Conservation (phyloP, 75 land plant genomes). For the Pseudotsuga menziesii region DNA sequence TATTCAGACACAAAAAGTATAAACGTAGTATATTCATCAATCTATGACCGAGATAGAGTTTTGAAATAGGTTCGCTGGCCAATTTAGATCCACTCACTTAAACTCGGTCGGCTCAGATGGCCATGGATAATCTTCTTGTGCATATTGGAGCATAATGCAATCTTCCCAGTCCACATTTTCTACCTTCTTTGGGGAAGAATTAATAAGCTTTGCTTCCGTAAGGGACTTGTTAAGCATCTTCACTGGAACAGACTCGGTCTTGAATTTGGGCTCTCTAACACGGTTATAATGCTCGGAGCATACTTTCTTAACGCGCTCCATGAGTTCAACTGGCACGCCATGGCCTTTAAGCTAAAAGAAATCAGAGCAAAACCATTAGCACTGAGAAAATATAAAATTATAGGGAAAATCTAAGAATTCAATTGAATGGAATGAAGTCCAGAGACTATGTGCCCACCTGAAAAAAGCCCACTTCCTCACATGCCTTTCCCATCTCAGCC, state of each 20-base stretch:
- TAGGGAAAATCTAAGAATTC: too few relatives aligned
- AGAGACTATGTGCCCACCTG: too few relatives aligned
- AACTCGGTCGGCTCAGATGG: not conserved
- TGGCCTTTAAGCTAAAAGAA: not conserved
- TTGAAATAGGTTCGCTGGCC: not conserved
- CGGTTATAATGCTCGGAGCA: not conserved
- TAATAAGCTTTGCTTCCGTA: too few relatives aligned
- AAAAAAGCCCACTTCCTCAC: too few relatives aligned
- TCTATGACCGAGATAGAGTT: not conserved
- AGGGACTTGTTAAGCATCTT: not conserved
- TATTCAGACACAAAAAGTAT: too few relatives aligned
- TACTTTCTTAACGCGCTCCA: slow-evolving; percentile 1
- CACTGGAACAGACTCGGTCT: not conserved
- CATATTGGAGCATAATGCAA: not conserved
- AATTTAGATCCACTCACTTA: not conserved
- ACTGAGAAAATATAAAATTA: too few relatives aligned
- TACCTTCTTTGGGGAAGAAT: not conserved
- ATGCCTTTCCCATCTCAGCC: too few relatives aligned
- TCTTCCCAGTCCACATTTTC: slow-evolving; percentile 9
- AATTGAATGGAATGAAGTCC: too few relatives aligned
- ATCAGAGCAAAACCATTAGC: too few relatives aligned
- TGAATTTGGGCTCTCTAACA: not conserved
- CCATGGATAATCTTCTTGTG: not conserved
- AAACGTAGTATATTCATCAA: too few relatives aligned
- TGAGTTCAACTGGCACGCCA: not conserved